phyloP scores from a whole-genome alignment of 345 rosid species.

The Linum trigynum region DNA sequence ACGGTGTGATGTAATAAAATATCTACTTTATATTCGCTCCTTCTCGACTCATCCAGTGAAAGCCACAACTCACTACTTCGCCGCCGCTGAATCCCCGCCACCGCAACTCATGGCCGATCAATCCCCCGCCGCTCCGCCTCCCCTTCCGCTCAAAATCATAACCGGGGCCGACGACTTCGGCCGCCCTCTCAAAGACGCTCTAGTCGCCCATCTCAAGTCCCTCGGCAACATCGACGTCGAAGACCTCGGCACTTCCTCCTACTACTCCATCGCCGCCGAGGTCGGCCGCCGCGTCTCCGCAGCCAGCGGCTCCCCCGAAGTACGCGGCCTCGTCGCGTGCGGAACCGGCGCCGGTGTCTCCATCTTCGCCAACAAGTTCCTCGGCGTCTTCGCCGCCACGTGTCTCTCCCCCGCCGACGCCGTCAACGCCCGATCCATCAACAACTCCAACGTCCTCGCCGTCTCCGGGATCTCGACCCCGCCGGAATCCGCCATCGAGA shows the following conservation, averaged over 20 bases:
- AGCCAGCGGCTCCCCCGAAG: constrained; percentile 15
- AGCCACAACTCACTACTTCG: no score
- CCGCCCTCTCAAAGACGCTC: constrained; percentile 49
- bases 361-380: constrained; percentile 85
- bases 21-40: no score
- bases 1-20: no score
- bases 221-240: constrained; percentile 61
- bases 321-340: constrained; percentile 64
- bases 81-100: not conserved
- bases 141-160: constrained; percentile 34
- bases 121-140: constrained; percentile 6
- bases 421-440: constrained; percentile 64
- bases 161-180: constrained; percentile 73
- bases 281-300: constrained; percentile 75
- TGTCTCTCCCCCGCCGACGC: constrained; percentile 65
- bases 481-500: constrained; percentile 49
- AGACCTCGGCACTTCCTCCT: constrained; percentile 67
- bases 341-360: constrained; percentile 79
- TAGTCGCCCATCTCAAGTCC: constrained; percentile 58
- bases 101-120: constrained; percentile 15
- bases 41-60: no score
- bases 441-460: constrained; percentile 70
- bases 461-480: constrained; percentile 56
- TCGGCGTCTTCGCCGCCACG: constrained; percentile 68
- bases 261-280: constrained; percentile 73